Evolutionary conservation across 192 early-diverging fungal genomes (phyloP).

Genomic region (Coemansia sp.): DNA sequence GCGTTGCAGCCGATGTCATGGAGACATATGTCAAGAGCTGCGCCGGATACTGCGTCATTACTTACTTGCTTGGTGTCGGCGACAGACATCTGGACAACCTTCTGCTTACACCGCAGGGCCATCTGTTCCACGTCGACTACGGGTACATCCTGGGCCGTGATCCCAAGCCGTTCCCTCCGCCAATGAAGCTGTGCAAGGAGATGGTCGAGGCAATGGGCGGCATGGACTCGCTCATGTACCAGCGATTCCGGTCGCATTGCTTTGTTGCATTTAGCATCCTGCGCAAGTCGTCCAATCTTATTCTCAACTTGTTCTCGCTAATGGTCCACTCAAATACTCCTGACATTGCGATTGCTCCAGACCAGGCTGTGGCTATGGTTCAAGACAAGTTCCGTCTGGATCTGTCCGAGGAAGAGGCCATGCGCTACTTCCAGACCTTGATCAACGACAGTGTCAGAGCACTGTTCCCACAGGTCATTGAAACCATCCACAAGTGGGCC

Average conservation of each 20-base stretch:
- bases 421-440: slow-evolving; percentile 86
- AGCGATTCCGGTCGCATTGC: slow-evolving; percentile 89
- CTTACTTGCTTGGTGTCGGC: slow-evolving; percentile 95
- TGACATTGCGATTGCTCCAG: slow-evolving; percentile 97
- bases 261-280: slow-evolving; percentile 94
- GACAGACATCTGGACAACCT: slow-evolving; percentile 98
- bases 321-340: slow-evolving; percentile 98
- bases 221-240: slow-evolving; percentile 80
- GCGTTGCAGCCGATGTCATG: slow-evolving; percentile 75
- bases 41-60: slow-evolving; percentile 99
- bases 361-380: slow-evolving; percentile 95
- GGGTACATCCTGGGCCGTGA: slow-evolving; percentile 98
- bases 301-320: slow-evolving; percentile 94
- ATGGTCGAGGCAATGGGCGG: slow-evolving; percentile 99
- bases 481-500: slow-evolving; percentile 95
- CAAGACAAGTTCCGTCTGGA: slow-evolving; percentile 95
- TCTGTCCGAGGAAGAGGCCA: slow-evolving; percentile 89
- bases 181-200: slow-evolving; percentile 99
- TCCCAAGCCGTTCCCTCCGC: slow-evolving; percentile 99
- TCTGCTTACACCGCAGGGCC: slow-evolving; percentile 81
- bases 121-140: slow-evolving; percentile 97
- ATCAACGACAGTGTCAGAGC: slow-evolving; percentile 95
- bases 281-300: slow-evolving; percentile 90
- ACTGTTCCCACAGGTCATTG: slow-evolving; percentile 96
- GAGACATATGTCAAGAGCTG: slow-evolving; percentile 95